phyloP scores from a whole-genome alignment of 2,329 filamentous ascomycete species.

The Chalaropsis ovoidea region DNA sequence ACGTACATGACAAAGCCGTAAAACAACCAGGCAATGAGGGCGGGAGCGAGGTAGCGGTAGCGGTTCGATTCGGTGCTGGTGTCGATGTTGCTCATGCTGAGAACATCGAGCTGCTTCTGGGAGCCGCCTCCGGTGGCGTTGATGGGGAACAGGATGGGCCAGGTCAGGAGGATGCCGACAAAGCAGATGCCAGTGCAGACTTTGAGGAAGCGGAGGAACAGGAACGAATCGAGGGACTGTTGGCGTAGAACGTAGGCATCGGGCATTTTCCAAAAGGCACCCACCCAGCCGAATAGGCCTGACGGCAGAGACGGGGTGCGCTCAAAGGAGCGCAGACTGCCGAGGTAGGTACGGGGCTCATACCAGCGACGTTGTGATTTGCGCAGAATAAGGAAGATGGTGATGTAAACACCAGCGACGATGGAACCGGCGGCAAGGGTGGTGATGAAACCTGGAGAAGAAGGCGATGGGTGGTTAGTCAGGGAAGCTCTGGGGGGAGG shows the following conservation, averaged over 20 bases:
- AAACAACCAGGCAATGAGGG: slow-evolving; percentile 71
- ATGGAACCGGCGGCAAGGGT: slow-evolving; percentile 45
- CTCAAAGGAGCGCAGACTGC: slow-evolving; percentile 40
- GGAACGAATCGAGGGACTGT: slow-evolving; percentile 75
- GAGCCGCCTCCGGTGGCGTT: slow-evolving; percentile 69
- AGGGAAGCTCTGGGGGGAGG: neutral
- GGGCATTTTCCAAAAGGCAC: slow-evolving; percentile 50
- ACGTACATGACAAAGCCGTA: slow-evolving; percentile 81
- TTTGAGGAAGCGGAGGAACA: slow-evolving; percentile 73
- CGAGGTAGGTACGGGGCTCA: slow-evolving; percentile 43
- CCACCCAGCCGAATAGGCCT: slow-evolving; percentile 53
- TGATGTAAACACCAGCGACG: slow-evolving; percentile 35
- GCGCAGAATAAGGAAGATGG: slow-evolving; percentile 39
- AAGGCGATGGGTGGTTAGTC: neutral
- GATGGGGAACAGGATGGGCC: slow-evolving; percentile 76
- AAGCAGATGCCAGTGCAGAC: slow-evolving; percentile 63
- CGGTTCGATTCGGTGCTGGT: slow-evolving; percentile 40
- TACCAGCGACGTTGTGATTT: slow-evolving; percentile 40
- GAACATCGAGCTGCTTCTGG: slow-evolving; percentile 57
- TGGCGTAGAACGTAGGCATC: slow-evolving; percentile 74
- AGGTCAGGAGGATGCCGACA: slow-evolving; percentile 72
- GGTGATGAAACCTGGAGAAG: slow-evolving; percentile 31
- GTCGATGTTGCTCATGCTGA: slow-evolving; percentile 69
- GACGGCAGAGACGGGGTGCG: slow-evolving; percentile 47
- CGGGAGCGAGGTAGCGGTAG: slow-evolving; percentile 70